These are phyloP conservation scores for Hamamelis virginiana DNA, from an alignment of 164 flowering plant genomes.

Conservation along the genomic window DNA sequence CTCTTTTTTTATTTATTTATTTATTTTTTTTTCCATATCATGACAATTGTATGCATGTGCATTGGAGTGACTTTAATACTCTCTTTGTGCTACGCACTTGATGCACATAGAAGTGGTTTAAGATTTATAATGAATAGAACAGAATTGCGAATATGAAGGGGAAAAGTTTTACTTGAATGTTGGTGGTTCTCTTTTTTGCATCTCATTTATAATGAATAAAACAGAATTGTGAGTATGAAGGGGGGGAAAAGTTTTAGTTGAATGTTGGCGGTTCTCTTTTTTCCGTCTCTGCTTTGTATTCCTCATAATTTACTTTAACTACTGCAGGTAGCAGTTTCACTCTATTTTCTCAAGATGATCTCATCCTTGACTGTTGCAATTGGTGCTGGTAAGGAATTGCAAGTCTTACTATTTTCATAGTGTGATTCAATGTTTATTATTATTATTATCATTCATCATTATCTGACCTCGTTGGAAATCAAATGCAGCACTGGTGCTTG, in stretches of 20 bases:
- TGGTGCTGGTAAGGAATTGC: conserved; percentile 51
- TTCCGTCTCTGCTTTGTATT: not conserved
- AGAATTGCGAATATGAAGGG: too few relatives aligned
- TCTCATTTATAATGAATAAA: too few relatives aligned
- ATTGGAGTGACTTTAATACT: too few relatives aligned
- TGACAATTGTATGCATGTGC: too few relatives aligned
- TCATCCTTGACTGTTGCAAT: conserved; percentile 32
- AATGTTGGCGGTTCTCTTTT: not conserved
- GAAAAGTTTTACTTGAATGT: too few relatives aligned
- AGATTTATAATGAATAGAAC: too few relatives aligned
- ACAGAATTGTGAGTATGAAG: too few relatives aligned
- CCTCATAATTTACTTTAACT: not conserved
- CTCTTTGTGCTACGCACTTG: too few relatives aligned
- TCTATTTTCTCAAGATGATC: conserved; percentile 51
- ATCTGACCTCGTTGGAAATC: not conserved
- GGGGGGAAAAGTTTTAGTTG: too few relatives aligned
- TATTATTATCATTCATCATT: not conserved
- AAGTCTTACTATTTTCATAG: not conserved
- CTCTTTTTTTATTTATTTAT: too few relatives aligned
- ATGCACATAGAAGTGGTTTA: too few relatives aligned
- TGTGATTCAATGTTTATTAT: not conserved
- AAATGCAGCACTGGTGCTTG: conserved; percentile 52
- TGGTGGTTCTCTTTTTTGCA: not conserved
- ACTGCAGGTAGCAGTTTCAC: conserved; percentile 42
- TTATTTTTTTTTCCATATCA: too few relatives aligned